phyloP scores from a whole-genome alignment of 441 rosid species.

The Erodium chrysanthum region DNA sequence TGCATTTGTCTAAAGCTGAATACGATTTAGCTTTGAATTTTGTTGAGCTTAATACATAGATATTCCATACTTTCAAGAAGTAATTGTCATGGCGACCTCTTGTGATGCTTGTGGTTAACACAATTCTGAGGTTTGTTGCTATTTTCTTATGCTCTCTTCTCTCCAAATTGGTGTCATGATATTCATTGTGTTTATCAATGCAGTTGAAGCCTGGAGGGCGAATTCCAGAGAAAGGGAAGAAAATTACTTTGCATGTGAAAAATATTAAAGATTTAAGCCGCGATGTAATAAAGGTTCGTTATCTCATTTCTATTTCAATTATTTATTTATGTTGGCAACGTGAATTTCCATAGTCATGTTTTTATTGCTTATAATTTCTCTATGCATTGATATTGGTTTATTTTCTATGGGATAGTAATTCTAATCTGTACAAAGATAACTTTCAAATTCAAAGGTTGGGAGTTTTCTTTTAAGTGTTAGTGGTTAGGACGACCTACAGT shows the following conservation, averaged over 20 bases:
- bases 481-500: neutral
- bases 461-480: neutral
- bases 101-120: constrained; percentile 90
- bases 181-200: constrained; percentile 16
- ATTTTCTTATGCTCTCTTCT: constrained; percentile 14
- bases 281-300: constrained; percentile 79
- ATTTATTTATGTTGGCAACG: neutral
- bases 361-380: neutral
- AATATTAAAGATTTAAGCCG: constrained; percentile 66
- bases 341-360: neutral
- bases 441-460: neutral
- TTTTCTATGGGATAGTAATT: neutral
- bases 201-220: constrained; percentile 89
- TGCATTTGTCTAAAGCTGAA: neutral
- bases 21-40: neutral
- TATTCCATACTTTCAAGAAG: constrained; percentile 96
- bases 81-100: constrained; percentile 92
- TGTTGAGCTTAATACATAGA: constrained; percentile 53
- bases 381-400: too few species aligned
- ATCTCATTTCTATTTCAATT: neutral
- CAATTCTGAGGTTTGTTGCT: constrained; percentile 71
- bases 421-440: neutral
- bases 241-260: constrained; percentile 46
- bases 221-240: constrained; percentile 81
- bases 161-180: constrained; percentile 5